Evolutionary conservation across 2,329 filamentous ascomycete genomes (phyloP).

Genomic region (Ceratocystis cubensis): DNA sequence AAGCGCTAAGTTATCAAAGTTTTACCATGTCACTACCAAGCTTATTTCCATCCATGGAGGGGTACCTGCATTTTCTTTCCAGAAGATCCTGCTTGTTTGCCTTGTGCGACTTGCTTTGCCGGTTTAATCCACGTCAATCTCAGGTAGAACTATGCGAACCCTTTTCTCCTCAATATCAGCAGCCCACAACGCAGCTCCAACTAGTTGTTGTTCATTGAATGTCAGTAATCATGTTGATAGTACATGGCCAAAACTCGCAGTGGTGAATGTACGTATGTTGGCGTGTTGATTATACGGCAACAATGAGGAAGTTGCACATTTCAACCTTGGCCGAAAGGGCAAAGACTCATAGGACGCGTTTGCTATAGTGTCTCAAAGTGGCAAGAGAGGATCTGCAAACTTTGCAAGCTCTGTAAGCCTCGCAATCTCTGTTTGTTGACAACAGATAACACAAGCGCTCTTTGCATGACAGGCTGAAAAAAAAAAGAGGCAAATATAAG

Average conservation of each 20-base stretch:
- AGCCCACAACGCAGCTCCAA: constrained; percentile 89
- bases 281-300: neutral
- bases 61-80: neutral
- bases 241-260: neutral
- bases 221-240: neutral
- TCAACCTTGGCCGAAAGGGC: neutral
- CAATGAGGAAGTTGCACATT: neutral
- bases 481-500: neutral
- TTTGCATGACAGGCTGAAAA: neutral
- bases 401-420: neutral
- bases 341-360: neutral
- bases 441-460: constrained; percentile 19
- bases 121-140: neutral
- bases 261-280: constrained; percentile 12
- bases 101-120: neutral
- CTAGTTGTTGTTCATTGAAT: constrained; percentile 30
- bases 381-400: neutral
- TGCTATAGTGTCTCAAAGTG: neutral
- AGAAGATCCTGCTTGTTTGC: neutral
- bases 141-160: constrained; percentile 31
- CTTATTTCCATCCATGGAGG: neutral
- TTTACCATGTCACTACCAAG: neutral
- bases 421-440: constrained; percentile 22
- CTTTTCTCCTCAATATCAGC: constrained; percentile 60
- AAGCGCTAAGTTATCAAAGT: neutral